These are phyloP conservation scores for Zalaria sp. DNA, from an alignment of 2,329 filamentous ascomycete species.

Conservation along the genomic window DNA sequence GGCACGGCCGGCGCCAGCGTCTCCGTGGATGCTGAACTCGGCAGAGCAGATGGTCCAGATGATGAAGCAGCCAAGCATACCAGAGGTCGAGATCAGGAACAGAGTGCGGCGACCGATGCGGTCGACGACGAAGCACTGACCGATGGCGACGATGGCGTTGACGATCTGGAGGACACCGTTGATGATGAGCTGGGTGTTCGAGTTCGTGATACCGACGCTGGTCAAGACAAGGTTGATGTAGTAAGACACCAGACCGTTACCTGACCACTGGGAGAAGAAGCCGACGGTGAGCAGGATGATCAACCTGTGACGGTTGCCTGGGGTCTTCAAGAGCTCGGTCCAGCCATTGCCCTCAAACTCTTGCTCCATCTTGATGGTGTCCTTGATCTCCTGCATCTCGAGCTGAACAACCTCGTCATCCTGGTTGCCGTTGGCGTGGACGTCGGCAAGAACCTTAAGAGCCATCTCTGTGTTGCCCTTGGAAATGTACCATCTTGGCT, in stretches of 20 bases:
- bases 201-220: slow-evolving; percentile 20
- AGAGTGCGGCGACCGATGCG: slow-evolving; percentile 19
- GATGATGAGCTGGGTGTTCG: slow-evolving; percentile 24
- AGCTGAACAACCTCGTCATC: slow-evolving; percentile 31
- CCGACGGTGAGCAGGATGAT: slow-evolving; percentile 40
- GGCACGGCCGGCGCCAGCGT: slow-evolving; percentile 13
- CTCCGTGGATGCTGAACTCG: slow-evolving; percentile 9
- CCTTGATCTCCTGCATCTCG: slow-evolving; percentile 36
- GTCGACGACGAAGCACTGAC: slow-evolving; percentile 21
- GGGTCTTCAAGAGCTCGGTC: slow-evolving; percentile 32
- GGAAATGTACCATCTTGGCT: slow-evolving; percentile 42
- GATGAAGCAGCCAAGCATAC: slow-evolving; percentile 26
- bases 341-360: slow-evolving; percentile 33
- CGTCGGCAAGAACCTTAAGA: slow-evolving; percentile 35
- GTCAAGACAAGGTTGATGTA: slow-evolving; percentile 21
- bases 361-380: slow-evolving; percentile 32
- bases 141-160: slow-evolving; percentile 42
- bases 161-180: slow-evolving; percentile 44
- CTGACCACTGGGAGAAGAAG: slow-evolving; percentile 45
- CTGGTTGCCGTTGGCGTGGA: slow-evolving; percentile 35
- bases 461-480: slow-evolving; percentile 38
- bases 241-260: slow-evolving; percentile 36
- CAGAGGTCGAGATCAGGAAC: slow-evolving; percentile 22
- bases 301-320: slow-evolving; percentile 40
- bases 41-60: slow-evolving; percentile 24